Evolutionary conservation across 2,329 filamentous ascomycete species (phyloP).

Genomic region (Cordyceps cateniannulata): DNA sequence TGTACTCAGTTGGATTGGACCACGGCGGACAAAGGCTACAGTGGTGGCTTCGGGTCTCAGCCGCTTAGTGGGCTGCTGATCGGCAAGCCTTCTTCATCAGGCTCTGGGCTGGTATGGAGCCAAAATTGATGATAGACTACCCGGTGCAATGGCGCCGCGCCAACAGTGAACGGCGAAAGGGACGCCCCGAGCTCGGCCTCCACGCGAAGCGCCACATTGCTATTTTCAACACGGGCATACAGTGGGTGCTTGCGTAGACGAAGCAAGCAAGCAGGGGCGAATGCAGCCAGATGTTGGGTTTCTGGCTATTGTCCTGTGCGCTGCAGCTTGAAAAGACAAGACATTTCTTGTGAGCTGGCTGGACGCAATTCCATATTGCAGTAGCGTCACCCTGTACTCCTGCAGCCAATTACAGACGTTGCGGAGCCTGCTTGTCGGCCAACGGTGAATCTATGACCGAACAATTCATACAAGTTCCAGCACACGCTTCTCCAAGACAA

Average conservation of each 20-base stretch:
- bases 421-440: neutral
- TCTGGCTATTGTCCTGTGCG: neutral
- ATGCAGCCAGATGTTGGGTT: neutral
- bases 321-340: neutral
- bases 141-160: neutral
- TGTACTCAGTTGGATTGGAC: neutral
- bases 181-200: neutral
- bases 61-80: neutral
- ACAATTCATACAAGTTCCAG: neutral
- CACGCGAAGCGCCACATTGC: neutral
- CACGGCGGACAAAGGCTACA: neutral
- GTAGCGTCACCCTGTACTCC: neutral
- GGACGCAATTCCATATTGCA: neutral
- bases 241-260: neutral
- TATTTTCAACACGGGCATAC: constrained; percentile 6
- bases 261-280: neutral
- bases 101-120: neutral
- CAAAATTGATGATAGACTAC: neutral
- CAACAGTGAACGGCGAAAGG: neutral
- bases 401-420: neutral
- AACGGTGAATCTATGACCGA: neutral
- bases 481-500: neutral
- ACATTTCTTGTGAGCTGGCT: neutral
- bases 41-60: constrained; percentile 9
- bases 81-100: neutral